A percentile compares a stretch with the other conserved stretches of the same genome.
phyloP scores from a whole-genome alignment of 345 rosid species.

The Brassica cretica region DNA sequence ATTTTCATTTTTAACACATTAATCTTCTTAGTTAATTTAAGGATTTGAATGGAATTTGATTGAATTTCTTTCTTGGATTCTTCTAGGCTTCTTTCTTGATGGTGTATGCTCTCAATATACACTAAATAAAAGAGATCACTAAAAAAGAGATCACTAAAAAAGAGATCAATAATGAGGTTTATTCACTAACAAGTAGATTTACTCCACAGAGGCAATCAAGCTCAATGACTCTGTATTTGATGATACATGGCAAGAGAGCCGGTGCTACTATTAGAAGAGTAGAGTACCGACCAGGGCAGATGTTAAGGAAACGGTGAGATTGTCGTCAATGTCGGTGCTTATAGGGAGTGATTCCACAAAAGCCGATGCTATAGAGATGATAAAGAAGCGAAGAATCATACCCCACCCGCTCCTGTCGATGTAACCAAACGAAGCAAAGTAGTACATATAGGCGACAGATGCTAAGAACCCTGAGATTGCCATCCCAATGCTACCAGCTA shows the following conservation, averaged over 20 bases:
- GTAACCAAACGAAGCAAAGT: slow-evolving; percentile 73
- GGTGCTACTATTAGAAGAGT: slow-evolving; percentile 33
- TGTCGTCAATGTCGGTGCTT: slow-evolving; percentile 80
- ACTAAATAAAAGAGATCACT: too few species aligned
- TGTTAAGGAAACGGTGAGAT: slow-evolving; percentile 75
- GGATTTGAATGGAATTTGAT: too few species aligned
- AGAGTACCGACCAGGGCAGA: slow-evolving; percentile 61
- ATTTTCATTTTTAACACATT: too few species aligned
- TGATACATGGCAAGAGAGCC: neutral
- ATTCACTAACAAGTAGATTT: slow-evolving; percentile 6
- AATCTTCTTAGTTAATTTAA: too few species aligned
- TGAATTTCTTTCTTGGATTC: too few species aligned
- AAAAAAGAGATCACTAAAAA: neutral
- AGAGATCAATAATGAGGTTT: neutral
- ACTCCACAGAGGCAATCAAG: neutral
- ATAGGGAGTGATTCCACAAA: slow-evolving; percentile 85
- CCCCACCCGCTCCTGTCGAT: slow-evolving; percentile 46
- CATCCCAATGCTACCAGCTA: slow-evolving; percentile 86
- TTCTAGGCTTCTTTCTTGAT: too few species aligned
- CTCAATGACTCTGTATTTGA: neutral
- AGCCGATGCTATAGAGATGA: slow-evolving; percentile 71
- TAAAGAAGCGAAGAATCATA: slow-evolving; percentile 58
- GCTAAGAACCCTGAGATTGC: slow-evolving; percentile 67
- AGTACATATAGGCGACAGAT: slow-evolving; percentile 68
- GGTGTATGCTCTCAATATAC: too few species aligned